Evolutionary conservation across 805 yeast genomes (phyloP).

Genomic region (Sugiyamaella mastotermitis): DNA sequence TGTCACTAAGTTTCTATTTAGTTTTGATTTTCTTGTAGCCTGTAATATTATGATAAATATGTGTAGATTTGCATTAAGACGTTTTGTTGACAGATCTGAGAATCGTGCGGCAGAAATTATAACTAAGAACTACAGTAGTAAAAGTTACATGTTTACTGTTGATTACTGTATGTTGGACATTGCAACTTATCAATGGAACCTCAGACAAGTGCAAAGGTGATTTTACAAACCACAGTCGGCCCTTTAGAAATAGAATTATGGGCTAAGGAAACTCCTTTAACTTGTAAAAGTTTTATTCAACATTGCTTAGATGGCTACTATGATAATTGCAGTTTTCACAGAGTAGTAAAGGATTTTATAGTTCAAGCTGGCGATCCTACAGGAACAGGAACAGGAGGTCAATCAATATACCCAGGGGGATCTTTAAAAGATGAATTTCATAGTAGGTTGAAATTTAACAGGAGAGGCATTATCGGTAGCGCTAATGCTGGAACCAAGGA

Average conservation of each 20-base stretch:
- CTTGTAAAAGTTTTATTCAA: conserved; percentile 43
- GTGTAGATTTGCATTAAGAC: too few relatives aligned
- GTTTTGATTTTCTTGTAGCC: too few relatives aligned
- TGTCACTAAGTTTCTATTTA: too few relatives aligned
- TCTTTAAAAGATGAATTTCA: conserved; percentile 41
- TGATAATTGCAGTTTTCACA: conserved; percentile 37
- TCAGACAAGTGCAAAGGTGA: conserved; percentile 36
- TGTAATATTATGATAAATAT: too few relatives aligned
- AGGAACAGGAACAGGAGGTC: conserved; percentile 29
- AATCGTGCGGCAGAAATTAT: too few relatives aligned
- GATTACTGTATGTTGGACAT: too few relatives aligned
- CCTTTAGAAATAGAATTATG: conserved; percentile 54
- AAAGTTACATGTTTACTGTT: too few relatives aligned
- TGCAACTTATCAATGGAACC: too few relatives aligned
- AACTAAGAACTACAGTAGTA: too few relatives aligned
- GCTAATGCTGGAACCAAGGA: conserved; percentile 34
- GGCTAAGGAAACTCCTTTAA: conserved; percentile 60
- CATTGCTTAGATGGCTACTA: conserved; percentile 41
- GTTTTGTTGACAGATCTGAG: too few relatives aligned
- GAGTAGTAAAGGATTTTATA: conserved; percentile 33
- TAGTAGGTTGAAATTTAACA: conserved; percentile 43
- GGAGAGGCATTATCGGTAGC: conserved; percentile 52
- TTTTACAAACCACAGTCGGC: conserved; percentile 53
- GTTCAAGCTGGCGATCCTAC: conserved; percentile 36
- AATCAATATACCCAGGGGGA: conserved; percentile 22